Evolutionary conservation across 2,329 filamentous ascomycete genomes (phyloP), one percentile per base, ranked within the genome.

Genomic region (Ceratocystis destructans): DNA sequence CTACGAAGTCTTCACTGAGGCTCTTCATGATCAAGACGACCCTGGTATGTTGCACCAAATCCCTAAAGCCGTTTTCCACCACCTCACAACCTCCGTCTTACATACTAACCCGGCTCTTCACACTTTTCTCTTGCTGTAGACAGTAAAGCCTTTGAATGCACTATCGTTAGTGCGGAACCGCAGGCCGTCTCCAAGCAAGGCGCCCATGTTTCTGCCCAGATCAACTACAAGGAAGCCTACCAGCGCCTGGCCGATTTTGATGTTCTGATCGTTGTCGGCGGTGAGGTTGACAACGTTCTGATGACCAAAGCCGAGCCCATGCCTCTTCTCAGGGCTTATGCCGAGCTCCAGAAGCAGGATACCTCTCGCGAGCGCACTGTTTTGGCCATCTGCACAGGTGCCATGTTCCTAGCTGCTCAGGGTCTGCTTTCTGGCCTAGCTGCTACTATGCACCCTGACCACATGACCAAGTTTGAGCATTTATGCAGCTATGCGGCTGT

Each of bases 401-500:
- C 87, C 55, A 83, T 93, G 73, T 83, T 93, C 77, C 83, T 93
- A 63, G 90, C 87, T 69, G 80, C 88, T 72, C 82, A 86, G 72
- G 89, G 89, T 70, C 84, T 94, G 73, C 83, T 95, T 69, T 84
- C 86, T 70, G 90, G 90, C 69, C 80, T 94, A 31, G 86, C 87
- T 37, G 89, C 88, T 71, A 95, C 90, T 69, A 93, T 88, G 67
- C 90, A 94, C 75, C 86, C 88, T 68, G 88, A 94, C 76, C 86
- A 80, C 77, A 82, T 91, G 72, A 90, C 89, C 74, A 87, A 84
- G 70, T 85, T 95, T 73, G 90, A 94, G 80, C 91, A 86, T 71
- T 77, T 91, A 71, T 91, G 88, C 80, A 88, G 87, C 75, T 85
- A 89, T 70, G 84, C 85, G 61, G 83, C 87, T 59, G 83, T 84